Percentiles rank a stretch among this genome's conserved stretches.
These are phyloP conservation scores for Cystobasidium sp. DNA, from an alignment of 1,284 basidiomycete species.

Conservation along the genomic window DNA sequence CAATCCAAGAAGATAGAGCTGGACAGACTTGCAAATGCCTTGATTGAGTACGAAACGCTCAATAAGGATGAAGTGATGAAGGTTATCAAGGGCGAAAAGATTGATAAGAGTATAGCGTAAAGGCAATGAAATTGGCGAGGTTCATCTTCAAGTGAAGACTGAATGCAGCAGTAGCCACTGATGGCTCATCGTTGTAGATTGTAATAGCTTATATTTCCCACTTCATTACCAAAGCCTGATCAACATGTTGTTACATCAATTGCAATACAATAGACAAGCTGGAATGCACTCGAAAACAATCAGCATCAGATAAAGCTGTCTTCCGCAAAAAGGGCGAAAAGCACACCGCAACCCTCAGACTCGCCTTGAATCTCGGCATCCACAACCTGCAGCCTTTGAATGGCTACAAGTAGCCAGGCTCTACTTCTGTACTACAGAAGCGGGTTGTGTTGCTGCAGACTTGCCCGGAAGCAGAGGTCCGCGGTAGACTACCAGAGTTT, in stretches of 20 bases:
- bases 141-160: too few relatives aligned
- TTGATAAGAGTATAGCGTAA: constrained; percentile 41
- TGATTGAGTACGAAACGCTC: constrained; percentile 93
- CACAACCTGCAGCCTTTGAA: constrained; percentile 35
- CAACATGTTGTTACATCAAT: neutral
- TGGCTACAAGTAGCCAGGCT: neutral
- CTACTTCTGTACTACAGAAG: neutral
- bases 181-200: neutral
- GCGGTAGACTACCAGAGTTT: constrained; percentile 45
- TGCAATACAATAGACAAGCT: neutral
- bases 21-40: constrained; percentile 81
- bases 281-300: neutral
- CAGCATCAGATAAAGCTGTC: neutral
- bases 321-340: neutral
- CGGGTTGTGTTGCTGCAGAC: constrained; percentile 40
- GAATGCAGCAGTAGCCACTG: neutral
- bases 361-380: constrained; percentile 43
- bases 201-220: neutral
- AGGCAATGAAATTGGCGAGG: too few relatives aligned
- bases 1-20: constrained; percentile 75
- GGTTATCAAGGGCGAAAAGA: constrained; percentile 52
- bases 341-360: constrained; percentile 24
- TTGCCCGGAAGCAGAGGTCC: constrained; percentile 23
- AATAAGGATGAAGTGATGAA: constrained; percentile 79
- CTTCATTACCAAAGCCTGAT: neutral